Conservation (phyloP, 164 flowering plant genomes). For the Chimonanthus praecox region DNA sequence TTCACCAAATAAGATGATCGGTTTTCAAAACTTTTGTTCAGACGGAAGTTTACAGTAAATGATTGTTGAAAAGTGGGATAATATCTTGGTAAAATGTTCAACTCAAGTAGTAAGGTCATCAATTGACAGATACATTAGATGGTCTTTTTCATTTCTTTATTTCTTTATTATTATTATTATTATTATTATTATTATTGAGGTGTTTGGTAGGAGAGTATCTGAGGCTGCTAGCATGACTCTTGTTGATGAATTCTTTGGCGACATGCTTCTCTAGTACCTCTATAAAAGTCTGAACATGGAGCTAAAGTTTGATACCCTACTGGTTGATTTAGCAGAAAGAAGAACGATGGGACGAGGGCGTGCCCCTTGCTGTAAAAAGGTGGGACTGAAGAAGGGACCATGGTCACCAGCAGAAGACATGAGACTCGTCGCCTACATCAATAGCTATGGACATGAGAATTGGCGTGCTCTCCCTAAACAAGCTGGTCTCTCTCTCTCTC, state of each 20-base stretch:
- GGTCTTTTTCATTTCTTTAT: slow-evolving; percentile 1
- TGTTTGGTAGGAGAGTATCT: slow-evolving; percentile 2
- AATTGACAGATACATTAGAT: not conserved
- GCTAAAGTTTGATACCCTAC: not conserved
- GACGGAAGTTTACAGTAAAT: not conserved
- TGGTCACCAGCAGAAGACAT: slow-evolving; percentile 71
- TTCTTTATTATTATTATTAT: not conserved
- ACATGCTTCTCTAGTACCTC: not conserved
- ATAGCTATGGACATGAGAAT: slow-evolving; percentile 60
- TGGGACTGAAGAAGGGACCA: slow-evolving; percentile 61
- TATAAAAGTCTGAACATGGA: not conserved
- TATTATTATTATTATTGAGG: not conserved
- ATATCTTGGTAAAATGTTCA: not conserved
- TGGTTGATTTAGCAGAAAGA: not conserved
- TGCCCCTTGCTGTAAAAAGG: slow-evolving; percentile 72
- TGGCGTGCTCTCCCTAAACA: slow-evolving; percentile 76
- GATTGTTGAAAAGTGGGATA: not conserved
- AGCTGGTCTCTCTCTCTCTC: slow-evolving; percentile 40
- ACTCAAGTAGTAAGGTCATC: not conserved
- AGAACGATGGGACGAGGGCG: slow-evolving; percentile 31
- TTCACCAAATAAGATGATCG: too few relatives aligned
- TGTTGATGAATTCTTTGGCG: not conserved
- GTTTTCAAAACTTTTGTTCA: too few relatives aligned
- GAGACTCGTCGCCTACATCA: slow-evolving; percentile 52
- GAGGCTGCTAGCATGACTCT: not conserved